Evolutionary conservation across 148 eudicot species (phyloP), one percentile per base, ranked within the genome.

Genomic region (Arbutus unedo): DNA sequence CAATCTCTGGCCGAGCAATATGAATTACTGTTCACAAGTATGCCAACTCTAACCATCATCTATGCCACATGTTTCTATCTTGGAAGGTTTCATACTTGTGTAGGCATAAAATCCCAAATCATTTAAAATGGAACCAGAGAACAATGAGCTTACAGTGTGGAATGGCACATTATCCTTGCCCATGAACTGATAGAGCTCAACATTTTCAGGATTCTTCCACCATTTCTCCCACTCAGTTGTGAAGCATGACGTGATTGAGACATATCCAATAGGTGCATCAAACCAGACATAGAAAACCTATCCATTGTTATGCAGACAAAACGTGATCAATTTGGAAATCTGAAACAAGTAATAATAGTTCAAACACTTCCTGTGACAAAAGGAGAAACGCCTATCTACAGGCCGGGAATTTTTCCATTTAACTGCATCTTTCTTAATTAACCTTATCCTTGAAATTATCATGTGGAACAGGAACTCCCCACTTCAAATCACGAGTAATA

Each of bases 261-360:
- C 91, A 87, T 94, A 94, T 68, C 98, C 98, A 90, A 94, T 93
- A 15, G 98, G 98, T 41, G 98, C 98, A 85, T 94, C 98, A 82
- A 90, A 94, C 98, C 98, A 94, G 43, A 94, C 98, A 89, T 94
- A 94, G 85, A 94, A 94, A 41, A 94, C 98, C 98, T 94, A 83
- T 23, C 43, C 70, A 64, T 64, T 23, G 11, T 21, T 64, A 25
- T 64, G 9, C 19, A 45, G 54, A 79, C 44, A 59, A 79, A 25
- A 19, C 38, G 18, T 21, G 15, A 31, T 64, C 70, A 64, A 45
- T 64, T 64, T 31, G 41, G 70, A 64, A 62, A 15, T n/a, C 60
- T 56, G 60, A 57, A 59, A n/a, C 23, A 59, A 23, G 23, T 59
- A 19, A 59, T 57, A 59, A 59, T 6, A 59, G 23, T 19, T 59